Evolutionary conservation across 108 stramenopile species (phyloP).

Genomic region (Schizochytrium sp.): DNA sequence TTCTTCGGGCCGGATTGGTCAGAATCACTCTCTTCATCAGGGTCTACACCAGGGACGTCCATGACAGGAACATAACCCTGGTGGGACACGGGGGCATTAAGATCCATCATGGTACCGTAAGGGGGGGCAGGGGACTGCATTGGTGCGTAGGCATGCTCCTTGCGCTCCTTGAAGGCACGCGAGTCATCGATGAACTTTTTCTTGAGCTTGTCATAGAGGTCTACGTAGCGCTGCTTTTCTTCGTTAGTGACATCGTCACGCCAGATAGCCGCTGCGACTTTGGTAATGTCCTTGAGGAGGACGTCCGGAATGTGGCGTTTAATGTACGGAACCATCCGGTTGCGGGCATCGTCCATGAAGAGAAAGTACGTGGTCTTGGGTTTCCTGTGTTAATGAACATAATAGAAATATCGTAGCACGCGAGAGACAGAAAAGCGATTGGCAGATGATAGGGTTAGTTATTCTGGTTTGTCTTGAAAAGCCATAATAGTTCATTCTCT

Average conservation of each 20-base stretch:
- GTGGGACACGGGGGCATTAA: constrained; percentile 29
- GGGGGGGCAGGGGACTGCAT: neutral
- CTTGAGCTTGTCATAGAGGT: constrained; percentile 38
- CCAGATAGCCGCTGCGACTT: constrained; percentile 6
- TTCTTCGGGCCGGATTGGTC: neutral
- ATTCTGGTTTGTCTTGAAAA: too few relatives aligned
- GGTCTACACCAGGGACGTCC: neutral
- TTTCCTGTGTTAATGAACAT: neutral
- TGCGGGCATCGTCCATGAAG: constrained; percentile 52
- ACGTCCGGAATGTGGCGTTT: constrained; percentile 37
- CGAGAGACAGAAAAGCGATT: too few relatives aligned
- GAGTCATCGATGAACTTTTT: constrained; percentile 14
- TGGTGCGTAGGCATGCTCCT: constrained; percentile 34
- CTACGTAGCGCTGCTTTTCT: constrained; percentile 14
- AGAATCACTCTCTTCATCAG: neutral
- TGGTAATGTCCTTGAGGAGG: constrained; percentile 36
- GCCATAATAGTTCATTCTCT: too few relatives aligned
- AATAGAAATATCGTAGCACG: too few relatives aligned
- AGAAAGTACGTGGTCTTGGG: constrained; percentile 42
- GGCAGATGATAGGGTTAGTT: too few relatives aligned
- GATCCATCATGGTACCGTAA: constrained; percentile 31
- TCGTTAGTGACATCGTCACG: neutral
- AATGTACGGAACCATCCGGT: constrained; percentile 27
- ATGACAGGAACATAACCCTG: neutral
- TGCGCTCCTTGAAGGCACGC: constrained; percentile 23